Base-by-base conservation (phyloP, 345 rosid genomes). In the Zanthoxylum bungeanum region DNA sequence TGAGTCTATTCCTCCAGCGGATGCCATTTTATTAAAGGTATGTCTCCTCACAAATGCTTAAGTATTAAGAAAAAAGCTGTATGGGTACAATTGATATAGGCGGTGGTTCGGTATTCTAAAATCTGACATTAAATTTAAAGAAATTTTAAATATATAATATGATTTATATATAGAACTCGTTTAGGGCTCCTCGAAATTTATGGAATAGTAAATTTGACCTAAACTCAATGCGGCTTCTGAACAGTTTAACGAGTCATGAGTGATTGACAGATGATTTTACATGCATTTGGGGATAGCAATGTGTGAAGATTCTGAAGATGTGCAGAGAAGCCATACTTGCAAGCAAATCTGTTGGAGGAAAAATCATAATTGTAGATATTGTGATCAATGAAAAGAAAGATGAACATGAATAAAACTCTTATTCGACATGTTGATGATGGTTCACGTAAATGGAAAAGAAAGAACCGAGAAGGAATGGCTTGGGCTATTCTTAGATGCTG, bases 341-440 rank as follows among this genome's bases (percentile, higher is more conserved):
- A 33, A 49, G 30, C 0, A 75, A 33, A 11, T 53, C 36, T 8
- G 58, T 37, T 39, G 64, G 37, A 10, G 72, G 78, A 16, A 78
- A 74, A 70, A 69, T 65, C 3, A 74, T 74, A 0, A 78, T 78
- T 28, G 42, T 74, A 30, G 75, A 74, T 17, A 68, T 73, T 9
- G 75, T 78, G 49, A 51, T 78, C 30, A 19, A 34, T 31, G 60
- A 67, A 10, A 69, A 53, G 59, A 69, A 73, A 3, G 75, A 69
- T 2, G 82, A 69, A 5, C 22, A 59, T 17, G 73, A 73, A 44
- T n/a, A 1, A 82, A 84, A 75, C 80, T 84, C 37, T 75, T 70
- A 27, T 76, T 78, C 30, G 86, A 86, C 72, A 64, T 85, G 76
- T 24, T 77, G 60, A 83, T 83, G 88, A 77, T 81, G 85, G 64